Conservation (phyloP, 2,329 filamentous ascomycete genomes). For the Xylaria sp. region DNA sequence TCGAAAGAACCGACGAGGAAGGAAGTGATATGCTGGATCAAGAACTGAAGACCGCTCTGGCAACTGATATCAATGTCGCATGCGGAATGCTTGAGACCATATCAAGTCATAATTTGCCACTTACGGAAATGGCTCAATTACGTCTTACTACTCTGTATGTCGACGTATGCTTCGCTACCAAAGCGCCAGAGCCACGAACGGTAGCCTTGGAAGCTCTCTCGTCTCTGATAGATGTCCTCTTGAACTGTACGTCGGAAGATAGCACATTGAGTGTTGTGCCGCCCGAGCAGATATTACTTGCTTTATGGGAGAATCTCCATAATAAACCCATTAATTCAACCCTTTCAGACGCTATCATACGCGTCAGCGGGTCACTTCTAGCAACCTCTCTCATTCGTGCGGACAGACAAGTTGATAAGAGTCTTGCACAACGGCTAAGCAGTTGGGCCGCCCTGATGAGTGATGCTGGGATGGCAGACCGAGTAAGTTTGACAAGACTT, state of each 20-base stretch:
- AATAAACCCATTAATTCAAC: slow-evolving; percentile 57
- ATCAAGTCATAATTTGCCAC: slow-evolving; percentile 43
- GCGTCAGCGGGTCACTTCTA: slow-evolving; percentile 58
- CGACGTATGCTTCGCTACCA: slow-evolving; percentile 52
- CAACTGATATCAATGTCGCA: slow-evolving; percentile 54
- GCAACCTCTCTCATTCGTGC: slow-evolving; percentile 47
- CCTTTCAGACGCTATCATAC: slow-evolving; percentile 61
- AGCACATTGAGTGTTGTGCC: slow-evolving; percentile 47
- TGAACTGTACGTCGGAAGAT: slow-evolving; percentile 41
- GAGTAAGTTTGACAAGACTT: slow-evolving; percentile 52
- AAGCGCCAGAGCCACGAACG: slow-evolving; percentile 58
- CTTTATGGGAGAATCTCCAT: slow-evolving; percentile 55
- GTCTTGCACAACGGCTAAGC: slow-evolving; percentile 42
- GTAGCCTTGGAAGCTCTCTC: slow-evolving; percentile 61
- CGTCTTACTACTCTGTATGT: slow-evolving; percentile 57
- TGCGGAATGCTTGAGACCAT: slow-evolving; percentile 55
- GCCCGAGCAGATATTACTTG: slow-evolving; percentile 48
- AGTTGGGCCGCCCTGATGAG: slow-evolving; percentile 63
- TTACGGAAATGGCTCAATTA: slow-evolving; percentile 41
- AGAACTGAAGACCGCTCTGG: slow-evolving; percentile 52
- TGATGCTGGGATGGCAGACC: slow-evolving; percentile 59
- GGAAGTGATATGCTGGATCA: slow-evolving; percentile 41
- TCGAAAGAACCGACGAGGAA: slow-evolving; percentile 27
- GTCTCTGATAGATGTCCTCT: slow-evolving; percentile 54
- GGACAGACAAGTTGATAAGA: slow-evolving; percentile 24